Evolutionary conservation across 192 early-diverging fungal genomes (phyloP).

Genomic region (Phycomyces blakesleeanus): DNA sequence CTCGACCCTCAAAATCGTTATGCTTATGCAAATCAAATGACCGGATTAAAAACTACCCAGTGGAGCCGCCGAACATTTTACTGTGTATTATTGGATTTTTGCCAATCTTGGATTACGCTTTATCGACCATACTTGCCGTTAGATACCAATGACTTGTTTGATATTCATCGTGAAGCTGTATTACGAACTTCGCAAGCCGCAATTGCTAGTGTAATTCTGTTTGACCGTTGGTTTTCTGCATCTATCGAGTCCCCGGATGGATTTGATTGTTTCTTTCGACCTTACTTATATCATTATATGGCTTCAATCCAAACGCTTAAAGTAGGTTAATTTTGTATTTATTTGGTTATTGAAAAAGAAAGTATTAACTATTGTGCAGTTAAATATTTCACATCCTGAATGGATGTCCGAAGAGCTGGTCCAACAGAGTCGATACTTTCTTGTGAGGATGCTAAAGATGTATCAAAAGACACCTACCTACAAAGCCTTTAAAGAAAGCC

Average conservation of each 20-base stretch:
- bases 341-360: neutral
- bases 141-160: no score
- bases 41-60: neutral
- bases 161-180: conserved; percentile 1
- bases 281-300: conserved; percentile 33
- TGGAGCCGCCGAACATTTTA: conserved; percentile 20
- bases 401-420: conserved; percentile 5
- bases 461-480: conserved; percentile 21
- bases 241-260: conserved; percentile 4
- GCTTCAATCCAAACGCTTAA: conserved; percentile 14
- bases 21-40: no score
- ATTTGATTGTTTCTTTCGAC: conserved; percentile 32
- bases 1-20: neutral
- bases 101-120: conserved; percentile 21
- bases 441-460: conserved; percentile 13
- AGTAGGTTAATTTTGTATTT: conserved; percentile 2
- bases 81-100: conserved; percentile 23
- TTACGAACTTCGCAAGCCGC: conserved; percentile 17
- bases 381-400: conserved; percentile 12
- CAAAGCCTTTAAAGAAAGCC: conserved; percentile 21
- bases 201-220: conserved; percentile 11
- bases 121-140: conserved; percentile 15
- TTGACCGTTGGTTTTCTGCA: conserved; percentile 11
- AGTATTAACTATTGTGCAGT: neutral
- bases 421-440: neutral